These are phyloP conservation scores for Magnolia changhungtana DNA, from an alignment of 164 flowering plant genomes.

Conservation along the genomic window DNA sequence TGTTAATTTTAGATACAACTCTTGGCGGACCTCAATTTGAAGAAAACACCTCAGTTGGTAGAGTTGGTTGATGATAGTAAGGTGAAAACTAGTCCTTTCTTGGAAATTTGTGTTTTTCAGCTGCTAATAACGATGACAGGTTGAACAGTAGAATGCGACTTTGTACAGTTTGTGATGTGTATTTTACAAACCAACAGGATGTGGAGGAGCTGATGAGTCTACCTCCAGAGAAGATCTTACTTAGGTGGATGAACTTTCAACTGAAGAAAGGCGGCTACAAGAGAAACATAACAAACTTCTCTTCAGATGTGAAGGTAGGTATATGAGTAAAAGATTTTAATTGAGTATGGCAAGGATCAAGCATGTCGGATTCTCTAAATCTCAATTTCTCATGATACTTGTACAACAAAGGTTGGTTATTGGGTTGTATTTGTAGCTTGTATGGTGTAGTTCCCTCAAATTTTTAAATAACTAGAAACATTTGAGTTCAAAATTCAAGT, in stretches of 20 bases:
- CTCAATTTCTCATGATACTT: too few relatives aligned
- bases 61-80: slow-evolving; percentile 82
- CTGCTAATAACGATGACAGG: neutral
- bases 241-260: slow-evolving; percentile 87
- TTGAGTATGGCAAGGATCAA: too few relatives aligned
- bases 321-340: neutral
- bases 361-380: too few relatives aligned
- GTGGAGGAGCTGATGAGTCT: slow-evolving; percentile 72
- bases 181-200: slow-evolving; percentile 43
- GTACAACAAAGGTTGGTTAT: too few relatives aligned
- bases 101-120: neutral
- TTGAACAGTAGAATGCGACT: neutral
- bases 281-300: slow-evolving; percentile 65
- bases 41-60: slow-evolving; percentile 85
- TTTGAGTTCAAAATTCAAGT: too few relatives aligned
- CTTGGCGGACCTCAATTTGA: slow-evolving; percentile 87
- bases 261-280: slow-evolving; percentile 58
- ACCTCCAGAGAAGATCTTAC: slow-evolving; percentile 70
- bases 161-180: neutral
- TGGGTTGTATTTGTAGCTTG: too few relatives aligned
- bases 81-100: slow-evolving; percentile 32
- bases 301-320: slow-evolving; percentile 82
- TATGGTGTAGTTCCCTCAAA: too few relatives aligned
- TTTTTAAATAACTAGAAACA: too few relatives aligned
- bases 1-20: slow-evolving; percentile 67